Conservation (phyloP, 192 early-diverging fungal species). For the Spizellomyces punctatus region DNA sequence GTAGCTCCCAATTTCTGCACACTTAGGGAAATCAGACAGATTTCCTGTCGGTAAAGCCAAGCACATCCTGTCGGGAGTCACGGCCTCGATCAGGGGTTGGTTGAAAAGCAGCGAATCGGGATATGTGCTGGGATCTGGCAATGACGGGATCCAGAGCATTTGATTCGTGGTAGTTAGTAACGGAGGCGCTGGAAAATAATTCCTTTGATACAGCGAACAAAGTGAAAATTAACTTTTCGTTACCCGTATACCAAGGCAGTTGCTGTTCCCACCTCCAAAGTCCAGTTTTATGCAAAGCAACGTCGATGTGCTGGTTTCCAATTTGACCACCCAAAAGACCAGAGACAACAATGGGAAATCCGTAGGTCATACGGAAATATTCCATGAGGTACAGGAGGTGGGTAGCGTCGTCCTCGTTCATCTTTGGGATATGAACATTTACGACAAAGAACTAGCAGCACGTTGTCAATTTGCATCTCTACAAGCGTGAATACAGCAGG, state of each 20-base stretch:
- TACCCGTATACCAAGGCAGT: too few relatives aligned
- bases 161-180: not conserved
- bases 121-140: not conserved
- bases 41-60: not conserved
- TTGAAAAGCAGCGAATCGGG: not conserved
- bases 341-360: not conserved
- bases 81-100: not conserved
- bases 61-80: not conserved
- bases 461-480: too few relatives aligned
- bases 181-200: not conserved
- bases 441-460: not conserved
- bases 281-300: not conserved
- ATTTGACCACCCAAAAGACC: not conserved
- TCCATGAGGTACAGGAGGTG: not conserved
- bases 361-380: not conserved
- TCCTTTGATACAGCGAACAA: not conserved
- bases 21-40: not conserved
- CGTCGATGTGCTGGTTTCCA: not conserved
- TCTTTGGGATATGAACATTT: not conserved
- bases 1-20: not conserved
- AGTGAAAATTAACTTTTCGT: too few relatives aligned
- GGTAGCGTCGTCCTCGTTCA: not conserved
- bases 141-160: not conserved
- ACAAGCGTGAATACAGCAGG: too few relatives aligned
- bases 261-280: not conserved